Evolutionary conservation across 441 rosid species (phyloP), one percentile per base, ranked within the genome.

Genomic region (Melastoma candidum): DNA sequence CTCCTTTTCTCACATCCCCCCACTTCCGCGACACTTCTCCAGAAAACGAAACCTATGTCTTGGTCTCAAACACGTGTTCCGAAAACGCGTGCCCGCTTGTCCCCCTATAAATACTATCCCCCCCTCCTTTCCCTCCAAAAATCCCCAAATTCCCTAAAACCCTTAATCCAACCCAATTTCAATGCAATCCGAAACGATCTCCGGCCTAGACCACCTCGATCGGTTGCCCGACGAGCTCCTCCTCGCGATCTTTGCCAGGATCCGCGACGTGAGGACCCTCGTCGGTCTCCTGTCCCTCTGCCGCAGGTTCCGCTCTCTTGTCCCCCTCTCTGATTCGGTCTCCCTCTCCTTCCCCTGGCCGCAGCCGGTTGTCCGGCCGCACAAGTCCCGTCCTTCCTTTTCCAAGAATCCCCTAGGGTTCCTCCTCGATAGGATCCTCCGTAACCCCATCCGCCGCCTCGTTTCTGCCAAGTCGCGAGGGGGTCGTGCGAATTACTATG

Each of bases 211-310:
- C 22, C 44, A 45, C 45, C 72, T 74, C 45, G 79, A 77, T 66
- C 49, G 52, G 32, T 57, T 74, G 3, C 74, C 83, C 25, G 77
- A 74, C 60, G 58, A 56, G 5, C 48, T 77, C 44, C 58, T 77
- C 17, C 75, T 70, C 2, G 51, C 54, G 55, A 72, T 74, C 61
- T 74, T 77, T 66, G 63, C 60, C 70, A 72, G 64, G 26, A 2
- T 77, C 26, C 53, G 36, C 1, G 75, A 77, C 41, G 66, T 65
- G 48, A 60, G 55, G 47, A 60, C 75, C 39, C 73, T 74, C 24
- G 27, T 65, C 26, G 55, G 44, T 2, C 74, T 73, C 46, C 69
- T 66, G 44, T 27, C 41, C 9, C 75, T 77, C 53, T 72, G 73
- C 59, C 68, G 63, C 48, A 79, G 77, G 3, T 63, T 70, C 59